These are phyloP conservation scores for Mycena rebaudengoi DNA, from an alignment of 768 basidiomycete genomes.

Conservation along the genomic window DNA sequence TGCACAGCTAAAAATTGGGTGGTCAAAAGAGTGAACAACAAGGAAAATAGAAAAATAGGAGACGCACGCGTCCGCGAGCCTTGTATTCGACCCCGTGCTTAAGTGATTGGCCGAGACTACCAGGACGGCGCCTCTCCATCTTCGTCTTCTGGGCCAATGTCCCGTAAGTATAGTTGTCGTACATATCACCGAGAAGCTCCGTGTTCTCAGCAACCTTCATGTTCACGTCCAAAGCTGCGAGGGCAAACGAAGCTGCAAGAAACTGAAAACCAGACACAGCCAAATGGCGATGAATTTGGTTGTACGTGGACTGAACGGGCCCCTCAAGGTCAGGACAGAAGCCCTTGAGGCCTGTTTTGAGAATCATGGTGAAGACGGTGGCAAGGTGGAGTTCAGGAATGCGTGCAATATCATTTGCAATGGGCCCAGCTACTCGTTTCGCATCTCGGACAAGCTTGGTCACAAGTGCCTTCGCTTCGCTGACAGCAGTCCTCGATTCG, in stretches of 20 bases:
- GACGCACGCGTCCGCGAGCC: background rate
- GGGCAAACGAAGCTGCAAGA: background rate
- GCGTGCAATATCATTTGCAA: background rate
- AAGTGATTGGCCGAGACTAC: background rate
- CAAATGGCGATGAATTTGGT: conserved; percentile 1
- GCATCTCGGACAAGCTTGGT: background rate
- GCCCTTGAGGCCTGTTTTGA: background rate
- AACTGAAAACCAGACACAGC: background rate
- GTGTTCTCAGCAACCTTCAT: background rate
- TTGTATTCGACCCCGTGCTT: background rate
- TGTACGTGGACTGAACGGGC: background rate
- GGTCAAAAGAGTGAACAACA: background rate
- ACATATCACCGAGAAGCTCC: background rate
- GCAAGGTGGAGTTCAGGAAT: background rate
- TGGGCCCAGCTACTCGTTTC: background rate
- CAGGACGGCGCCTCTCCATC: background rate
- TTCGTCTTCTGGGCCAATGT: background rate
- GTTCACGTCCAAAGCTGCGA: background rate
- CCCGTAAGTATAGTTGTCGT: background rate
- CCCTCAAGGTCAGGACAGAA: conserved; percentile 7
- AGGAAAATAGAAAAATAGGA: background rate
- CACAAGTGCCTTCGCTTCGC: background rate
- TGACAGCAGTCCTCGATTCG: background rate
- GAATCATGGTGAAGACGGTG: background rate
- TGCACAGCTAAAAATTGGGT: background rate